Base-by-base conservation (phyloP, 176 grass and related monocot genomes). In the Phyllostachys edulis region DNA sequence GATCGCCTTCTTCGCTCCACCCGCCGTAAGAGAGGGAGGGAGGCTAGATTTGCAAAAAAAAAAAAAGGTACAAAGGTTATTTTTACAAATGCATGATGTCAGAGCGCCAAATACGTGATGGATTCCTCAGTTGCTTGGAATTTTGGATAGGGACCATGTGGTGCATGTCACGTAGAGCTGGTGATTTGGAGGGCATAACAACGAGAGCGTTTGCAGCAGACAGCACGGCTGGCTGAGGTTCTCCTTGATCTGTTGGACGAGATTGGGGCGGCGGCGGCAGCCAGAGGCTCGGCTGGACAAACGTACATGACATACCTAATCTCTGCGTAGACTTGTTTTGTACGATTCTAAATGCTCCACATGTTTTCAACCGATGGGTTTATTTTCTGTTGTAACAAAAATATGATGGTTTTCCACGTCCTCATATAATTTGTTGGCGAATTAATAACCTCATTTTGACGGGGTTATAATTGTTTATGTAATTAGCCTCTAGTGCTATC, bases 111-210 rank as follows among this genome's bases (percentile, higher is more conserved):
- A n/a, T n/a, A n/a, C n/a, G n/a, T n/a, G n/a, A n/a, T n/a, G n/a
- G n/a, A 23, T 15, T 47, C 26, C 38, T 69, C 74, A 20, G 49
- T 54, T 61, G 50, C 64, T 76, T 68, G 12, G 44, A 63, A 73
- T 73, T 88, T 73, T 57, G 75, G 80, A 84, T 72, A 78, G 52
- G 72, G 73, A 63, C 44, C 71, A 54, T 71, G 79, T 88, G 49
- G 71, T 51, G 9, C 42, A 11, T 45, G 75, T 52, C 32, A 20
- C 44, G 5, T 78, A 71, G 65, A 52, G 26, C n/a, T 77, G 73
- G 61, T 86, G 78, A 81, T 77, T 69, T 76, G 73, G 67, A 88
- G 55, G 63, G 75, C 80, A 73, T 45, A 64, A 65, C 20, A 41
- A 26, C 45, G 2, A 18, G 47, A 16, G 17, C 57, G 32, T 74